Evolutionary conservation across 2,329 filamentous ascomycete species (phyloP).

Genomic region (Pyrenophora graminea): DNA sequence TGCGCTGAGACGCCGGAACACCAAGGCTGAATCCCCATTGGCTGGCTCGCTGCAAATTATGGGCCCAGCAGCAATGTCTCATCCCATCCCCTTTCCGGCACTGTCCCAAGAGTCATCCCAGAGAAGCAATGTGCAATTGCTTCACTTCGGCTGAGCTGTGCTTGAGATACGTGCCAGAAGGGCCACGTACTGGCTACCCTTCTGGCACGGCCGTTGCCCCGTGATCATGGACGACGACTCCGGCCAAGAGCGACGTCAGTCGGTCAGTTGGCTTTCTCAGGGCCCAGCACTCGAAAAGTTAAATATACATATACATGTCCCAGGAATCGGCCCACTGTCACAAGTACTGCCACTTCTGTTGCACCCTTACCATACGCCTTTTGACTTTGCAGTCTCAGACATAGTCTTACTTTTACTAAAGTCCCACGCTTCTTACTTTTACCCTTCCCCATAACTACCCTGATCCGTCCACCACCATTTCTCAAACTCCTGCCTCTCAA

Average conservation of each 20-base stretch:
- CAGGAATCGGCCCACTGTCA: conserved; percentile 24
- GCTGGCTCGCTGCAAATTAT: conserved; percentile 25
- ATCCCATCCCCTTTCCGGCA: conserved; percentile 37
- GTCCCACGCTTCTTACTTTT: conserved; percentile 16
- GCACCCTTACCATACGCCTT: conserved; percentile 24
- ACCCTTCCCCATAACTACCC: conserved; percentile 21
- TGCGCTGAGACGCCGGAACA: conserved; percentile 38
- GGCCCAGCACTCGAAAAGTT: conserved; percentile 15
- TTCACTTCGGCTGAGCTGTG: conserved; percentile 40
- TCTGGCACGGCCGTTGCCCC: conserved; percentile 36
- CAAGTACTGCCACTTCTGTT: conserved; percentile 25
- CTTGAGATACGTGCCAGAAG: conserved; percentile 30
- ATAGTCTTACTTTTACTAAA: conserved; percentile 26
- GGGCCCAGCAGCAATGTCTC: conserved; percentile 26
- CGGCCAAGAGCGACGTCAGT: conserved; percentile 18
- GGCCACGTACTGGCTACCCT: conserved; percentile 44
- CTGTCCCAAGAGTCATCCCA: conserved; percentile 30
- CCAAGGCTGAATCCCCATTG: conserved; percentile 39
- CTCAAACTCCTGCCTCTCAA: conserved; percentile 8
- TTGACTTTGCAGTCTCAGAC: conserved; percentile 28
- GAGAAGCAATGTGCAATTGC: conserved; percentile 32
- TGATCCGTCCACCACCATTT: conserved; percentile 2
- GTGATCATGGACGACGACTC: conserved; percentile 31
- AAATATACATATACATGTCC: conserved; percentile 31
- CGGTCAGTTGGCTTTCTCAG: conserved; percentile 17